Evolutionary conservation across 108 stramenopile species (phyloP).

Genomic region (Fragilaria radians): DNA sequence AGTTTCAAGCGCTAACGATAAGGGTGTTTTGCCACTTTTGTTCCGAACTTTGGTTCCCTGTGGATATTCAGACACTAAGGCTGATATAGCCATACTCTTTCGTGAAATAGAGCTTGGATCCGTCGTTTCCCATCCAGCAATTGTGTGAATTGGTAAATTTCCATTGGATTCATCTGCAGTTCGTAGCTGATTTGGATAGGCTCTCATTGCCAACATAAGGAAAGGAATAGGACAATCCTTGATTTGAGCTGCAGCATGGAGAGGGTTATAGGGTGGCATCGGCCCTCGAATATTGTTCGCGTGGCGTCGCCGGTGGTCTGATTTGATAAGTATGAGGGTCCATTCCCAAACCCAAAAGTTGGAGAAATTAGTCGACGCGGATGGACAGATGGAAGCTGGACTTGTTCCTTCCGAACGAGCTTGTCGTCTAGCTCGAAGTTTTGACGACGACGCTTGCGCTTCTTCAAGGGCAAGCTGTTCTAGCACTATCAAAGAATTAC

Average conservation of each 20-base stretch:
- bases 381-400: neutral
- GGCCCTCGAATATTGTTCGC: neutral
- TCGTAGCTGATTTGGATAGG: constrained; percentile 7
- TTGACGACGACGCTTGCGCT: constrained; percentile 6
- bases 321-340: constrained; percentile 2
- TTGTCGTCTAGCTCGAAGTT: constrained; percentile 1
- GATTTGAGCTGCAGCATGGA: constrained; percentile 15
- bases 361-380: constrained; percentile 6
- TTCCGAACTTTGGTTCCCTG: constrained; percentile 5
- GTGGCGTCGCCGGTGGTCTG: constrained; percentile 8
- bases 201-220: constrained; percentile 7
- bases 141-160: constrained; percentile 12
- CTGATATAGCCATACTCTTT: constrained; percentile 13
- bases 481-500: constrained; percentile 18
- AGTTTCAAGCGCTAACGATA: constrained; percentile 14
- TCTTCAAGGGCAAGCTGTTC: constrained; percentile 17
- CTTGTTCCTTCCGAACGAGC: constrained; percentile 10
- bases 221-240: constrained; percentile 13
- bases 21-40: constrained; percentile 16
- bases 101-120: constrained; percentile 6
- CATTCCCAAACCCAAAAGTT: constrained; percentile 26
- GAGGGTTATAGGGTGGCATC: constrained; percentile 12
- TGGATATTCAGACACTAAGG: constrained; percentile 12
- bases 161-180: constrained; percentile 6
- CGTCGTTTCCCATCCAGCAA: constrained; percentile 12